Conservation (phyloP, 1,284 basidiomycete genomes). For the Ustilago trichophora region DNA sequence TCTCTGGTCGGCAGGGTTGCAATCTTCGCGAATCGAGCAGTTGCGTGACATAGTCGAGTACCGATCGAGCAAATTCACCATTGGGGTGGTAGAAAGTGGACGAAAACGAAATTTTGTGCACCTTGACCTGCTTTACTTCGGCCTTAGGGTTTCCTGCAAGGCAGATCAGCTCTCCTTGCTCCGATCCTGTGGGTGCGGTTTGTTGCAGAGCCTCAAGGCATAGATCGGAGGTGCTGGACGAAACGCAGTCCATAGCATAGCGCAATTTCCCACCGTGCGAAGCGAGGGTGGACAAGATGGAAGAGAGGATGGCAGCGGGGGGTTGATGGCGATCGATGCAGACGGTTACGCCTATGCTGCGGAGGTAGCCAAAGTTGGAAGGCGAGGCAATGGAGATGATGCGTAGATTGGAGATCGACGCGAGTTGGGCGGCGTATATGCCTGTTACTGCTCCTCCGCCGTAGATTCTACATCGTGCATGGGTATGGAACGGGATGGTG, state of each 20-base stretch:
- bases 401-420: constrained; percentile 30
- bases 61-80: constrained; percentile 16
- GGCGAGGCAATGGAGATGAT: constrained; percentile 50
- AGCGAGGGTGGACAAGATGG: constrained; percentile 13
- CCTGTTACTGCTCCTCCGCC: constrained; percentile 59
- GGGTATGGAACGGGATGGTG: no score
- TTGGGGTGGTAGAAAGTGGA: constrained; percentile 56
- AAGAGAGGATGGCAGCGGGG: constrained; percentile 12
- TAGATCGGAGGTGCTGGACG: constrained; percentile 38
- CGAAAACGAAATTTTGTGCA: constrained; percentile 58
- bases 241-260: constrained; percentile 57
- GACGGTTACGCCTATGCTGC: constrained; percentile 30
- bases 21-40: constrained; percentile 23
- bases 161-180: constrained; percentile 38
- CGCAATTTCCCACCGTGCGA: constrained; percentile 16
- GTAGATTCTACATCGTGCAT: constrained; percentile 32
- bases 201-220: constrained; percentile 25
- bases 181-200: neutral
- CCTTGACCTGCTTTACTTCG: constrained; percentile 4
- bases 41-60: constrained; percentile 14
- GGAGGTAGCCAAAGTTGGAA: constrained; percentile 48
- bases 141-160: constrained; percentile 55
- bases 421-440: constrained; percentile 55
- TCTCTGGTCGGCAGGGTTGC: constrained; percentile 32
- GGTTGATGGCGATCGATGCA: constrained; percentile 51